Conservation (phyloP, 495 filamentous ascomycete species). For the Tuber aestivum region DNA sequence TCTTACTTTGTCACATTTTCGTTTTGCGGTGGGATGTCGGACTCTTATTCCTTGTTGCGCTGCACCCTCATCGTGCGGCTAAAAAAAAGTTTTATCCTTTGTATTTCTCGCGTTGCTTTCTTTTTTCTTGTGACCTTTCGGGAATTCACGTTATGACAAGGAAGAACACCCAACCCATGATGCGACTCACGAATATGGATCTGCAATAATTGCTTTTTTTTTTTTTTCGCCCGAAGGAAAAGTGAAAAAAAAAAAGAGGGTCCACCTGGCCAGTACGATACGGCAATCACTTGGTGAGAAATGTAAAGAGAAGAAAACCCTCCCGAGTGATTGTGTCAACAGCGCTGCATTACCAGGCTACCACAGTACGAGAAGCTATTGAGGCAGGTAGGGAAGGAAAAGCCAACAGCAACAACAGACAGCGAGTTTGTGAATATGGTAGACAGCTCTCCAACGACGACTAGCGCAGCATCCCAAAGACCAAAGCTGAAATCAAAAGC, state of each 20-base stretch:
- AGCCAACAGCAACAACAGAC: not conserved
- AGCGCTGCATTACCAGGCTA: not conserved
- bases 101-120: not conserved
- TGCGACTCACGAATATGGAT: not conserved
- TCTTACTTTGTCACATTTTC: not conserved
- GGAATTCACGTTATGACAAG: not conserved
- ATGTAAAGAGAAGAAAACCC: not conserved
- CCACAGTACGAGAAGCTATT: not conserved
- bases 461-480: not conserved
- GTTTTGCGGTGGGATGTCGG: not conserved
- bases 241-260: not conserved
- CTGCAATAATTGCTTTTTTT: not conserved
- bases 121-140: not conserved
- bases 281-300: not conserved
- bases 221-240: not conserved
- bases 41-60: not conserved
- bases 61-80: not conserved
- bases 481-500: not conserved
- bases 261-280: not conserved
- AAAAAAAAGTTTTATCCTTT: not conserved
- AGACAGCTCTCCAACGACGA: not conserved
- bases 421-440: not conserved
- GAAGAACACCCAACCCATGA: not conserved
- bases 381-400: not conserved
- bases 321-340: not conserved